phyloP scores from a whole-genome alignment of 768 basidiomycete genomes.

The Mycena floridula region DNA sequence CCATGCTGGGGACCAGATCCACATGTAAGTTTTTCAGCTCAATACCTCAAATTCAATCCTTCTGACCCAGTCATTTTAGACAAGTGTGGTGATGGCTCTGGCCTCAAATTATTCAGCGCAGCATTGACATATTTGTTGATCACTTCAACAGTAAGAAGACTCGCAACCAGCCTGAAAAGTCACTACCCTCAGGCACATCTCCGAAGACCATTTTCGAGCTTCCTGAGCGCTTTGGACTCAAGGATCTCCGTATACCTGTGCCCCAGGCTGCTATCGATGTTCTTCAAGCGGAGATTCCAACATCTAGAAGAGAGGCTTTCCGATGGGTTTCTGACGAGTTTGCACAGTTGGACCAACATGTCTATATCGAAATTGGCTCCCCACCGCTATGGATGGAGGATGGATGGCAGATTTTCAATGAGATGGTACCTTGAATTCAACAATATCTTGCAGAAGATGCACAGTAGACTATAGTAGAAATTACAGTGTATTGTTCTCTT shows the following conservation, averaged over 20 bases:
- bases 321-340: neutral
- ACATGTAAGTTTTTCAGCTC: neutral
- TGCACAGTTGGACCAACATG: neutral
- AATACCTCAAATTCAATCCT: neutral
- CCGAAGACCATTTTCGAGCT: neutral
- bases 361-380: neutral
- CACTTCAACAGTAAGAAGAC: neutral
- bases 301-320: neutral
- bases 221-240: neutral
- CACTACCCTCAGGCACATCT: neutral
- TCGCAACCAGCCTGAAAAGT: neutral
- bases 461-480: no score
- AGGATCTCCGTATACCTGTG: neutral
- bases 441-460: neutral
- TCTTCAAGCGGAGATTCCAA: neutral
- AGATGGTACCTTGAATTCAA: neutral
- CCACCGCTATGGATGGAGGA: neutral
- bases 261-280: neutral
- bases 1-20: neutral
- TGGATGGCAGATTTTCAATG: neutral
- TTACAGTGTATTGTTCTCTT: no score
- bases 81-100: neutral
- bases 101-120: neutral
- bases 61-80: neutral
- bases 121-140: neutral